Conservation (phyloP, 352 stramenopile genomes). For the Pythium brassicae region DNA sequence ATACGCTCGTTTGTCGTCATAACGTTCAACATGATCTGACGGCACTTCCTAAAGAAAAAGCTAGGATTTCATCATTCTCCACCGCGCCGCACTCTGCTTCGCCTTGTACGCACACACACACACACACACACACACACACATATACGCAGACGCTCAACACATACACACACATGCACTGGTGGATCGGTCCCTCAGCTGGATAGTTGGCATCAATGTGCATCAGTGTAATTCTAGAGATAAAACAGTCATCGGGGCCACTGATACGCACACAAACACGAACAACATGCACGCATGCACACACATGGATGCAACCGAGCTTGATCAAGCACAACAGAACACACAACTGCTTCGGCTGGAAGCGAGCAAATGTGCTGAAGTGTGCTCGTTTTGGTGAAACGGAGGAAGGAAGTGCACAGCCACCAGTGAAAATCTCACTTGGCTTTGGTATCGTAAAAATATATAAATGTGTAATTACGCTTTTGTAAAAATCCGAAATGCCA, state of each 20-base stretch:
- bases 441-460: too few species aligned
- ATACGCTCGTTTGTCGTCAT: slow-evolving; percentile 58
- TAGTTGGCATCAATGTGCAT: slow-evolving; percentile 9
- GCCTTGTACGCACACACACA: background rate
- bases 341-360: too few species aligned
- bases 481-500: too few species aligned
- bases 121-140: background rate
- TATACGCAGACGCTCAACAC: background rate
- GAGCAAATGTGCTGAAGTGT: too few species aligned
- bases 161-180: background rate
- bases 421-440: too few species aligned
- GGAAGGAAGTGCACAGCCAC: too few species aligned
- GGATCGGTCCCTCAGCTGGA: slow-evolving; percentile 7
- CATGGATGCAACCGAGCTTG: background rate
- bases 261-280: background rate
- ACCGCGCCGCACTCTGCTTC: background rate
- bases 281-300: background rate
- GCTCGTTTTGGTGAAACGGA: too few species aligned
- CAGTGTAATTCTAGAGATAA: slow-evolving; percentile 17
- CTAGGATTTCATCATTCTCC: slow-evolving; percentile 18
- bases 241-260: slow-evolving; percentile 6
- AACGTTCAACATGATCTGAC: slow-evolving; percentile 75
- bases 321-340: too few species aligned
- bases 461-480: too few species aligned
- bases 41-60: slow-evolving; percentile 71